Conservation (phyloP, 2,329 filamentous ascomycete species). For the Fusarium devonianum region DNA sequence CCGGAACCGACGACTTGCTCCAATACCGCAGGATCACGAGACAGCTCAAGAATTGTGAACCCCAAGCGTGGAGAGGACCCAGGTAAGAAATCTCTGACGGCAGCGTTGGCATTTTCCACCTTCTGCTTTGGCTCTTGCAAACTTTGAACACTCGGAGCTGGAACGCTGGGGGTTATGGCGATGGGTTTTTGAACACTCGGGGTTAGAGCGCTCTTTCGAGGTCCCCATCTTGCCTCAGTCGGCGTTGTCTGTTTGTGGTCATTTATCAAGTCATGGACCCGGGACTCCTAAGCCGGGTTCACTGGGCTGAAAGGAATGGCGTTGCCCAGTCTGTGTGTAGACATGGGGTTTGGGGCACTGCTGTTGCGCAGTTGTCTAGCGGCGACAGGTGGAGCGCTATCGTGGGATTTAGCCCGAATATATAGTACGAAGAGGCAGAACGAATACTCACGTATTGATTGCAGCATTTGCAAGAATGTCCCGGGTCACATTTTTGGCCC, state of each 20-base stretch:
- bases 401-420: no score
- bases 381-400: not conserved
- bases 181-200: no score
- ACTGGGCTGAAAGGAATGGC: conserved; percentile 15
- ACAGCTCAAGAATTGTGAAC: not conserved
- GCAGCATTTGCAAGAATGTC: not conserved
- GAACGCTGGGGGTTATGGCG: no score
- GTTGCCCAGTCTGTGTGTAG: not conserved
- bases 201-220: not conserved
- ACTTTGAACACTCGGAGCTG: not conserved
- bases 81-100: not conserved
- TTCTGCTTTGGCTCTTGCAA: not conserved
- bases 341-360: not conserved
- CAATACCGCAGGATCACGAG: not conserved
- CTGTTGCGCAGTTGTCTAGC: not conserved
- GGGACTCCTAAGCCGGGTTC: conserved; percentile 22
- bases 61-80: not conserved
- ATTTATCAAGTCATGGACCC: conserved; percentile 6
- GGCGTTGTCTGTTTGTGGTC: not conserved
- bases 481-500: conserved; percentile 21
- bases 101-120: not conserved
- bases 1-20: conserved; percentile 31
- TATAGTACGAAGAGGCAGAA: not conserved
- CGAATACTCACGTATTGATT: conserved; percentile 1
- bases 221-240: conserved; percentile 14